Percentiles rank a stretch among this genome's conserved stretches.
These are phyloP conservation scores for Fusarium protoensiforme DNA, from an alignment of 2,329 filamentous ascomycete genomes.

Conservation along the genomic window DNA sequence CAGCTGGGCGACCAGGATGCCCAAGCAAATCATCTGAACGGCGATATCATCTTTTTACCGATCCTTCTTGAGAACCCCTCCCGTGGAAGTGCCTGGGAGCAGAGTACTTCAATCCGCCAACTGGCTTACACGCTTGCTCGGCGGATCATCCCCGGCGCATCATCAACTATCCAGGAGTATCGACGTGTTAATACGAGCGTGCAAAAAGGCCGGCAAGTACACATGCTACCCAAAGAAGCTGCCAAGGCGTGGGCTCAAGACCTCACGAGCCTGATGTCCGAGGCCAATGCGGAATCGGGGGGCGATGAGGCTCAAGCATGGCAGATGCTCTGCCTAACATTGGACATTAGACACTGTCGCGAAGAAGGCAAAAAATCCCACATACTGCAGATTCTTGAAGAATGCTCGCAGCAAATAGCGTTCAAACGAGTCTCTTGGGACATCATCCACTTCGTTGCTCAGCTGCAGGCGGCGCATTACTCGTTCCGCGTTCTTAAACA, in stretches of 20 bases:
- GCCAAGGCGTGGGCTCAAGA: slow-evolving; percentile 22
- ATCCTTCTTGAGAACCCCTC: slow-evolving; percentile 68
- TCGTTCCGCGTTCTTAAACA: slow-evolving; percentile 65
- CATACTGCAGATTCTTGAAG: slow-evolving; percentile 37
- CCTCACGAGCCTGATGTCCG: slow-evolving; percentile 34
- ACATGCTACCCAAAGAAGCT: slow-evolving; percentile 18
- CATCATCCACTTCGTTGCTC: slow-evolving; percentile 69
- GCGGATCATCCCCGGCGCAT: slow-evolving; percentile 25
- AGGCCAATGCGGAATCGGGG: slow-evolving; percentile 1
- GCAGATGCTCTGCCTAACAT: slow-evolving; percentile 40
- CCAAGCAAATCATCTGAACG: slow-evolving; percentile 30
- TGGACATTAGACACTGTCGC: slow-evolving; percentile 46
- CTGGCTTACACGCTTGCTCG: slow-evolving; percentile 65
- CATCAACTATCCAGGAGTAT: slow-evolving; percentile 48
- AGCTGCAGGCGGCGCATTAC: slow-evolving; percentile 70
- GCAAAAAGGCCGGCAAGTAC: slow-evolving; percentile 45
- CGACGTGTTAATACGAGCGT: slow-evolving; percentile 47
- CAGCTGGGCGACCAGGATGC: slow-evolving; percentile 38
- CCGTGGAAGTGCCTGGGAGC: slow-evolving; percentile 68
- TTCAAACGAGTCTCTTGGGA: slow-evolving; percentile 58
- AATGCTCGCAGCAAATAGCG: neutral
- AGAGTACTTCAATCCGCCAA: slow-evolving; percentile 60
- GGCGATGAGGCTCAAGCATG: slow-evolving; percentile 27
- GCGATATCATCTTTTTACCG: slow-evolving; percentile 69
- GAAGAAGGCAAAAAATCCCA: slow-evolving; percentile 44